Conservation (phyloP, 306 rosid genomes). For the Pterocarpus santalinus region DNA sequence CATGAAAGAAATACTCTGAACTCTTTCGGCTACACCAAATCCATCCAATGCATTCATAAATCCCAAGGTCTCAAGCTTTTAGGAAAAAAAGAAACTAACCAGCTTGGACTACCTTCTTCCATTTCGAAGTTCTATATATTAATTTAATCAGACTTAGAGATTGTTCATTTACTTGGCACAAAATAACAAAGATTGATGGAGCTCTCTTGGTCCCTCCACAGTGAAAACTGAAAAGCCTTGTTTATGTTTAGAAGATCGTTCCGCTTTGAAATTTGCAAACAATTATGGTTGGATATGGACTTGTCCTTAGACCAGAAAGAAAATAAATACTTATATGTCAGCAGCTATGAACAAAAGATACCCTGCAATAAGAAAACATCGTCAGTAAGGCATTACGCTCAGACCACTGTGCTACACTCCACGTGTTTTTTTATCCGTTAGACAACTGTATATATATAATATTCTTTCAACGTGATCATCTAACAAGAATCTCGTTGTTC, state of each 20-base stretch:
- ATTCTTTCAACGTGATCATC: slow-evolving; percentile 42
- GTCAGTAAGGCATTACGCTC: slow-evolving; percentile 42
- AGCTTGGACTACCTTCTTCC: slow-evolving; percentile 40
- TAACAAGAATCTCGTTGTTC: slow-evolving; percentile 40
- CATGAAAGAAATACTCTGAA: slow-evolving; percentile 24
- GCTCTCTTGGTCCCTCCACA: slow-evolving; percentile 22
- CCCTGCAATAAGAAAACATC: slow-evolving; percentile 34
- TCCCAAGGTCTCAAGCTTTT: slow-evolving; percentile 28
- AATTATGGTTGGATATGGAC: slow-evolving; percentile 34
- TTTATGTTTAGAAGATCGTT: slow-evolving; percentile 43
- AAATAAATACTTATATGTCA: slow-evolving; percentile 39
- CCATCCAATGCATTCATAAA: slow-evolving; percentile 37
- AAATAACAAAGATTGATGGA: background rate
- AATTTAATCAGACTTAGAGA: slow-evolving; percentile 37
- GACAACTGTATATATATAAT: slow-evolving; percentile 37
- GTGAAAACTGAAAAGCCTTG: background rate
- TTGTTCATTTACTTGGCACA: slow-evolving; percentile 8
- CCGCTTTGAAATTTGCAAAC: slow-evolving; percentile 49
- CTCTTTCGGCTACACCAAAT: slow-evolving; percentile 53
- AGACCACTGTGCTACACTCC: slow-evolving; percentile 39
- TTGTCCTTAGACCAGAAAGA: slow-evolving; percentile 36
- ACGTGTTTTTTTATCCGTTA: slow-evolving; percentile 51
- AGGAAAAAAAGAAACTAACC: slow-evolving; percentile 9
- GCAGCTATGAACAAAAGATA: slow-evolving; percentile 39
- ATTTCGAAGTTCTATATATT: slow-evolving; percentile 34